Percentiles rank a stretch among this genome's conserved stretches.
Conservation (phyloP, 805 yeast genomes). For the Nakazawaea wyomingensis region DNA sequence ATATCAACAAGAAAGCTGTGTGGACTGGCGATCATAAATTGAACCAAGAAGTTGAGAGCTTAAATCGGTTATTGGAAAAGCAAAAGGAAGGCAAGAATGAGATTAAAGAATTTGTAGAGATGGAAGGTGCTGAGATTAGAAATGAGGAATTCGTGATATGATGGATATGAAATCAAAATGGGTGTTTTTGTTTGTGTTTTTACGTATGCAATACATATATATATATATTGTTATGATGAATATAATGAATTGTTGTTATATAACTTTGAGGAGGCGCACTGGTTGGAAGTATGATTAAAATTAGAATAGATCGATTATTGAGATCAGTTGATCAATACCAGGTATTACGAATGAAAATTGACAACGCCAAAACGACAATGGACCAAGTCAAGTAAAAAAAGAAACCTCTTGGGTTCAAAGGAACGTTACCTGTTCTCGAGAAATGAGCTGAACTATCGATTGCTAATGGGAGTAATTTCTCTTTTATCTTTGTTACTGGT, state of each 20-base stretch:
- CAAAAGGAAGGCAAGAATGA: not conserved
- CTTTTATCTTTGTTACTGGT: conserved; percentile 37
- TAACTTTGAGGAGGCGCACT: too few relatives aligned
- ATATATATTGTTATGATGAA: too few relatives aligned
- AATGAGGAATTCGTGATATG: too few relatives aligned
- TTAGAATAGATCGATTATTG: too few relatives aligned
- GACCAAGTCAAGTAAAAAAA: not conserved
- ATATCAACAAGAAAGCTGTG: conserved; percentile 66
- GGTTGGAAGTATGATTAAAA: too few relatives aligned
- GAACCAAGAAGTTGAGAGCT: conserved; percentile 35
- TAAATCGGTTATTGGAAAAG: conserved; percentile 23
- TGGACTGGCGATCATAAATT: conserved; percentile 58
- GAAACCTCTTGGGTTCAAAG: not conserved
- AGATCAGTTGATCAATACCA: too few relatives aligned
- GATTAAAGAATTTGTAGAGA: too few relatives aligned
- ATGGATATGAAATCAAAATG: too few relatives aligned
- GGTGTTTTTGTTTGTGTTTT: too few relatives aligned
- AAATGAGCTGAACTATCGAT: conserved; percentile 30
- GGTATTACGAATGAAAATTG: not conserved
- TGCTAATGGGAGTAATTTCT: conserved; percentile 19
- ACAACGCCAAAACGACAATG: not conserved
- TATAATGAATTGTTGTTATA: too few relatives aligned
- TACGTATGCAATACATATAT: too few relatives aligned
- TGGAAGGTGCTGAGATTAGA: too few relatives aligned
- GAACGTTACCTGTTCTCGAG: conserved; percentile 30